Conservation (phyloP, 2,329 filamentous ascomycete genomes). For the Pyrenochaeta sp. region DNA sequence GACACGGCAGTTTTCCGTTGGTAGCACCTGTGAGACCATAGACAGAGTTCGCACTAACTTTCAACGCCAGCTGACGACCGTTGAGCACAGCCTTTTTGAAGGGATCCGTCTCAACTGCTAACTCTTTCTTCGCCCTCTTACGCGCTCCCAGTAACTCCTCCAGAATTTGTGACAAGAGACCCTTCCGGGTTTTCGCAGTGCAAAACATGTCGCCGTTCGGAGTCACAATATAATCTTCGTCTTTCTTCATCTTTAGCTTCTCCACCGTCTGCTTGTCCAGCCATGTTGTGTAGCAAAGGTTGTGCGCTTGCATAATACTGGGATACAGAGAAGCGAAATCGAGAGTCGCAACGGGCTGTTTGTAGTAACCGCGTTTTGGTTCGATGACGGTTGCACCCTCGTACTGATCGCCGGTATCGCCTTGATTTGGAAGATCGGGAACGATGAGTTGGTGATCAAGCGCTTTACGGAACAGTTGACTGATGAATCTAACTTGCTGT, state of each 20-base stretch:
- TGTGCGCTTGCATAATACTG: conserved; percentile 98
- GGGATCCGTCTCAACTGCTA: conserved; percentile 87
- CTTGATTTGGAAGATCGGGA: conserved; percentile 79
- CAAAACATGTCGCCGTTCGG: conserved; percentile 95
- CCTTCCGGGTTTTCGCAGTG: conserved; percentile 87
- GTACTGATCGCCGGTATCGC: conserved; percentile 81
- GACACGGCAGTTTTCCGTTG: conserved; percentile 91
- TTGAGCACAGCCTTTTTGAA: conserved; percentile 99
- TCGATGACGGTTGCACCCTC: conserved; percentile 98
- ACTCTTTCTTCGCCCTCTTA: conserved; percentile 92
- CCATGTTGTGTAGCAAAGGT: conserved; percentile 95
- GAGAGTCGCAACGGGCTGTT: conserved; percentile 92
- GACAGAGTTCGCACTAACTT: conserved; percentile 96
- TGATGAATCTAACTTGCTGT: conserved; percentile 97
- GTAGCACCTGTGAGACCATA: conserved; percentile 97
- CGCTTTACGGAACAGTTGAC: conserved; percentile 94
- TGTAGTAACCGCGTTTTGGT: conserved; percentile 90
- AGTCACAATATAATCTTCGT: conserved; percentile 95
- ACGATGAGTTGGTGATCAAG: conserved; percentile 93
- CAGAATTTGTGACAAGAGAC: conserved; percentile 90
- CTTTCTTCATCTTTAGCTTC: conserved; percentile 78
- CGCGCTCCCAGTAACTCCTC: conserved; percentile 90
- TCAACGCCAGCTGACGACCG: conserved; percentile 93
- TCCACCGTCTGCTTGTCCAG: conserved; percentile 81
- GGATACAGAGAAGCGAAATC: conserved; percentile 99